phyloP scores from a whole-genome alignment of 495 filamentous ascomycete genomes.

The Terfezia boudieri region DNA sequence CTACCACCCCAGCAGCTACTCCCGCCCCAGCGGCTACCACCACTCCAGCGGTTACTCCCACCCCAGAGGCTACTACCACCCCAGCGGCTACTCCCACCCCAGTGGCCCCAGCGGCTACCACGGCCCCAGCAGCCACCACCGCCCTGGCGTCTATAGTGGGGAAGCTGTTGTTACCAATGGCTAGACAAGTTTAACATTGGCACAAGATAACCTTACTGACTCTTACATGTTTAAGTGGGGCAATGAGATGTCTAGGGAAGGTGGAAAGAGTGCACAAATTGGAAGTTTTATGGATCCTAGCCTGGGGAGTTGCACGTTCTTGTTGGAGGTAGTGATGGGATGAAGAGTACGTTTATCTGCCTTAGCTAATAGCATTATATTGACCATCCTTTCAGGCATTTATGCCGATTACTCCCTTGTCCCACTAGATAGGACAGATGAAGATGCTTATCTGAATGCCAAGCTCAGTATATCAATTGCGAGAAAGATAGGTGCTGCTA shows the following conservation, averaged over 20 bases:
- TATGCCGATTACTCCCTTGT: constrained; percentile 97
- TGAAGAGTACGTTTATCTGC: constrained; percentile 43
- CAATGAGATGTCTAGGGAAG: constrained; percentile 75
- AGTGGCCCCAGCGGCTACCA: too few species aligned
- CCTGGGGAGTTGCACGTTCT: constrained; percentile 66
- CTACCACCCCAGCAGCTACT: too few species aligned
- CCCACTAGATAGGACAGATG: constrained; percentile 59
- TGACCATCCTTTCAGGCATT: constrained; percentile 18
- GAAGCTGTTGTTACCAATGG: constrained; percentile 49
- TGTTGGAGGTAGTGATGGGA: constrained; percentile 85
- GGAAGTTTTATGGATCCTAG: constrained; percentile 81
- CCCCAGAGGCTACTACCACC: too few species aligned
- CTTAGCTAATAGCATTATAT: not conserved
- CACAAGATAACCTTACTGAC: constrained; percentile 86
- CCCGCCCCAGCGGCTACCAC: too few species aligned
- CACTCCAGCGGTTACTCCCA: too few species aligned
- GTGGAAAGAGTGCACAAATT: constrained; percentile 54
- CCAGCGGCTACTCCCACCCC: too few species aligned
- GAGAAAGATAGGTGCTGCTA: constrained; percentile 92
- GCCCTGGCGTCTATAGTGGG: too few species aligned
- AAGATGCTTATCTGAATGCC: constrained; percentile 89
- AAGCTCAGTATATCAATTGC: constrained; percentile 97
- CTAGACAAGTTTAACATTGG: constrained; percentile 76
- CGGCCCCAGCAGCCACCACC: too few species aligned
- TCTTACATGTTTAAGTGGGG: constrained; percentile 94